phyloP scores from a whole-genome alignment of 352 stramenopile genomes.

The Phytophthora ohioensis region DNA sequence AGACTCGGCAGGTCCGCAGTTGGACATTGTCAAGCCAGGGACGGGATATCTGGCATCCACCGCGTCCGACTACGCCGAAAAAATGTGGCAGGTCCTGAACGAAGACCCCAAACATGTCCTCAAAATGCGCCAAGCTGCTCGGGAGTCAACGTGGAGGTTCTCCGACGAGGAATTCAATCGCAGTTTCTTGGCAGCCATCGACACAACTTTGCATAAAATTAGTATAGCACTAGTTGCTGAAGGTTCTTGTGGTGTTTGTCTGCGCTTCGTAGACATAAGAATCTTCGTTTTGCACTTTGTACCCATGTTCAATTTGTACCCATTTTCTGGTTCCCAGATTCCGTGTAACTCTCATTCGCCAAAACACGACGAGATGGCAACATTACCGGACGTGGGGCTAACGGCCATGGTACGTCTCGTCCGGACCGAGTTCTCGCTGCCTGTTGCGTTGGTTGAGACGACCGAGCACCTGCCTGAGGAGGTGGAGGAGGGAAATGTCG shows the following conservation, averaged over 20 bases:
- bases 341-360: slow-evolving; percentile 10
- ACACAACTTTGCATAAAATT: no score
- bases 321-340: background rate
- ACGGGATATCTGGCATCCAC: background rate
- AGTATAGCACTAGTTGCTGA: no score
- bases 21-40: background rate
- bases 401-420: slow-evolving; percentile 32
- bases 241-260: no score
- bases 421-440: slow-evolving; percentile 30
- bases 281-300: no score
- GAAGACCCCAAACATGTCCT: background rate
- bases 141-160: background rate
- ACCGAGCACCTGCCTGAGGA: slow-evolving; percentile 60
- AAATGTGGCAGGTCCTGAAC: slow-evolving; percentile 4
- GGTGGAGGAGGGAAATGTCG: slow-evolving; percentile 91
- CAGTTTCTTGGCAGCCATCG: background rate
- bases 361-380: slow-evolving; percentile 22
- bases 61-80: background rate
- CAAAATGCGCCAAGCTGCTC: slow-evolving; percentile 2
- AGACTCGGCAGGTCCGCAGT: no score
- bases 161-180: background rate
- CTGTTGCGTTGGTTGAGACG: background rate
- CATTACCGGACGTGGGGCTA: slow-evolving; percentile 34
- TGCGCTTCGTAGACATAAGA: no score
- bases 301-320: no score